Evolutionary conservation across 1,284 basidiomycete genomes (phyloP).

Genomic region (Neonothopanus nambi): DNA sequence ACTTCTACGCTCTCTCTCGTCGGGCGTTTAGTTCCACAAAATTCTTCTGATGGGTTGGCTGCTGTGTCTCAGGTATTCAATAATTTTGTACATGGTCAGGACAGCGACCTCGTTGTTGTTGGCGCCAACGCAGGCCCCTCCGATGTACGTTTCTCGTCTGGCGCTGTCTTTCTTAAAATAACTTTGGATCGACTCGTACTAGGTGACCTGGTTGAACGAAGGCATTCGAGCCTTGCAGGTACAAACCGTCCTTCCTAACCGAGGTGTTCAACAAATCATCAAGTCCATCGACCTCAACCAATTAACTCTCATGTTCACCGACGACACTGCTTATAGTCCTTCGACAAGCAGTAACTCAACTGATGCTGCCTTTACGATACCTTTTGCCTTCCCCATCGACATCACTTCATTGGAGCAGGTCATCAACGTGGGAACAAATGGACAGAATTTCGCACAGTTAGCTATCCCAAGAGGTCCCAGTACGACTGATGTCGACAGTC

Average conservation of each 20-base stretch:
- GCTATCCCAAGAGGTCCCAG: slow-evolving; percentile 61
- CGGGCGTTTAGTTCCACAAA: slow-evolving; percentile 70
- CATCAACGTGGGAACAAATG: slow-evolving; percentile 57
- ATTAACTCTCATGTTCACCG: slow-evolving; percentile 63
- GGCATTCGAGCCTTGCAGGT: slow-evolving; percentile 71
- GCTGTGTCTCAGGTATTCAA: slow-evolving; percentile 72
- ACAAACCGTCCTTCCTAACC: slow-evolving; percentile 64
- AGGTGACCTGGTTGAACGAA: slow-evolving; percentile 77
- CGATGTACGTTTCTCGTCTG: slow-evolving; percentile 42
- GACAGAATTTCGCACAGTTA: slow-evolving; percentile 61
- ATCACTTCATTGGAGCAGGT: slow-evolving; percentile 64
- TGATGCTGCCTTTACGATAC: slow-evolving; percentile 64
- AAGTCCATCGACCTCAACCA: slow-evolving; percentile 66
- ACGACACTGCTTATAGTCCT: slow-evolving; percentile 56
- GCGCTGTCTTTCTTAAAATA: neutral
- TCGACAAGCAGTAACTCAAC: slow-evolving; percentile 61
- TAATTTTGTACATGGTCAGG: slow-evolving; percentile 68
- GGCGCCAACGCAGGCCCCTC: slow-evolving; percentile 66
- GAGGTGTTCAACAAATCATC: slow-evolving; percentile 64
- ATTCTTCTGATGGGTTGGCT: slow-evolving; percentile 50
- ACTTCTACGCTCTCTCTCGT: slow-evolving; percentile 56
- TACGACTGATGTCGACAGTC: slow-evolving; percentile 61
- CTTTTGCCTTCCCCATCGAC: slow-evolving; percentile 73
- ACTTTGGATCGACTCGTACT: neutral
- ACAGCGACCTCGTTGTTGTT: slow-evolving; percentile 61